Base-by-base conservation (phyloP, 805 yeast species). In the Saccharomycopsis sp. region DNA sequence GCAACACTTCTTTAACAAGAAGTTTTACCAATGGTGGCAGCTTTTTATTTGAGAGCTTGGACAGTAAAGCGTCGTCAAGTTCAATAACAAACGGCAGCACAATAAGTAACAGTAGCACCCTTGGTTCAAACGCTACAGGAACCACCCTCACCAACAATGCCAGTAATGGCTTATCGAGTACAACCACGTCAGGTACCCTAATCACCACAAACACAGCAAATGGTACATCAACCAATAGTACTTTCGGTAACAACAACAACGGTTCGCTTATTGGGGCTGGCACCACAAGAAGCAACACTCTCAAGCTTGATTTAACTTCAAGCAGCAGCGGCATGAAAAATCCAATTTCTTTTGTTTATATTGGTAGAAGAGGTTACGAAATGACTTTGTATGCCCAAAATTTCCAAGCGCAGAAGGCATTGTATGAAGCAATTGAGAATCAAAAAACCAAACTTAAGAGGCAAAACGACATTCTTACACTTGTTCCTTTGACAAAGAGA, bases 371-470 rank as follows among this genome's bases (percentile, higher is more conserved):
- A 33, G 50, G 50, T 3, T 47, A 47, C 30, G 48, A 39, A 26
- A 29, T 43, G 31, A 47, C 50, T 9, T 35, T 47, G 19, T 47
- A 47, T 36, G 50, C 43, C 6, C 38, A 30, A 15, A 47, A 34
- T 25, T 12, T 20, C 4, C 45, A 41, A 25, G 81, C 80, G 25
- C 87, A 92, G 52, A 82, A 79, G 53, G 80, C 87, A 31, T 71
- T 94, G 53, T 65, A 84, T 26, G 92, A 83, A 45, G 83, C 81
- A 53, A 73, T 92, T 41, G 80, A 75, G 49, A 69, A 72, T 34
- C 97, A 92, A 57, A 95, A 88, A 50, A 73, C 68, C 50, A 75
- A 77, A 45, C 63, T 88, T 51, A 71, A 82, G 40, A 76, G 69
- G 38, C 73, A 75, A 40, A 75, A 86, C 46, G 92, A 86, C 51